Conservation (phyloP, 1,284 basidiomycete species). For the Leccinum brunneo-olivaceum region DNA sequence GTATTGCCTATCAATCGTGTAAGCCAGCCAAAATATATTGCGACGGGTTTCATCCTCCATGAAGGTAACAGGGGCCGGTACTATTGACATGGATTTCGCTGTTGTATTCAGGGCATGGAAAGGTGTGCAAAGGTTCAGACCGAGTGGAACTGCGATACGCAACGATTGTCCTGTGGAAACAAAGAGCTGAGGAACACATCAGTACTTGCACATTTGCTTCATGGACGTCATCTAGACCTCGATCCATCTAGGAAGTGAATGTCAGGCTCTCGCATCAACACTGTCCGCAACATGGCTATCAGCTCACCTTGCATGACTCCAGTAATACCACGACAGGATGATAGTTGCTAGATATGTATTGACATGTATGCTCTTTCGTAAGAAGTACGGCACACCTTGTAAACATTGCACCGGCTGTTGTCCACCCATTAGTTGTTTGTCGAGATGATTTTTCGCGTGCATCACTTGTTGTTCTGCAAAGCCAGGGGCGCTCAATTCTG, state of each 20-base stretch:
- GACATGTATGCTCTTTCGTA: neutral
- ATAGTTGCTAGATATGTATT: conserved; percentile 41
- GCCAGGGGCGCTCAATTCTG: neutral
- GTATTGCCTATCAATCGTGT: conserved; percentile 59
- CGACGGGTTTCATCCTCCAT: conserved; percentile 65
- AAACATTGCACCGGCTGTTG: conserved; percentile 53
- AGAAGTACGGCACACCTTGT: conserved; percentile 41
- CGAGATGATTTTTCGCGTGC: conserved; percentile 46
- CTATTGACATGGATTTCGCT: conserved; percentile 47
- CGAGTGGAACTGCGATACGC: conserved; percentile 56
- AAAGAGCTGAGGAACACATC: conserved; percentile 44
- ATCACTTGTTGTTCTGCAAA: conserved; percentile 65
- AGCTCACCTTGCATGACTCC: conserved; percentile 58
- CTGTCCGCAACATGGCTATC: neutral
- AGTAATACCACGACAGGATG: conserved; percentile 65
- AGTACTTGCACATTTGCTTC: neutral
- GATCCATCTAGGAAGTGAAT: conserved; percentile 50
- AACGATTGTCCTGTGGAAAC: conserved; percentile 49
- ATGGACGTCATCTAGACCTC: conserved; percentile 40
- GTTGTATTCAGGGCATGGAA: conserved; percentile 57
- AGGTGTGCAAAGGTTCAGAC: conserved; percentile 62
- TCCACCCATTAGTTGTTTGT: conserved; percentile 44
- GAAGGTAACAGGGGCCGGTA: conserved; percentile 50
- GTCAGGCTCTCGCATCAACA: conserved; percentile 1
- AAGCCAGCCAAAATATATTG: conserved; percentile 70